phyloP scores from a whole-genome alignment of 306 rosid genomes.

The Alnus rubra region DNA sequence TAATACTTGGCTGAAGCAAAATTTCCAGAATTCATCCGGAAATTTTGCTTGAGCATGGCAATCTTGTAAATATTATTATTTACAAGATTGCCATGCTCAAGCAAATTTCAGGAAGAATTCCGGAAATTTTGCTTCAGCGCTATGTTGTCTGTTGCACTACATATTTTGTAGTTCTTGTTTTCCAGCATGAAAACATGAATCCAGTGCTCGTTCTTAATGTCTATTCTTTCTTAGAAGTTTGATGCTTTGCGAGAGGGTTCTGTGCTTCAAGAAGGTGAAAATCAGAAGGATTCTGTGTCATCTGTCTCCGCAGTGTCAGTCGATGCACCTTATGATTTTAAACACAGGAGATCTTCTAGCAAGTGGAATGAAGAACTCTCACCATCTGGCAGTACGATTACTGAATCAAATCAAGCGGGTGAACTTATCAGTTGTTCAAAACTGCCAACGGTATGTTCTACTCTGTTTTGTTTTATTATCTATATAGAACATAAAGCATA shows the following conservation, averaged over 20 bases:
- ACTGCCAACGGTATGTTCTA: conserved; percentile 38
- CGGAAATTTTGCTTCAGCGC: no score
- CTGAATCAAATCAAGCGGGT: conserved; percentile 86
- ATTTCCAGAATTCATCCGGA: no score
- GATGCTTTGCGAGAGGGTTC: conserved; percentile 62
- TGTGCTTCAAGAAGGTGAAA: conserved; percentile 58
- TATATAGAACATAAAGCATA: conserved; percentile 7
- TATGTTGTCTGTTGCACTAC: neutral
- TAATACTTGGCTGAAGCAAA: no score
- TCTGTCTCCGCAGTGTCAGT: conserved; percentile 41
- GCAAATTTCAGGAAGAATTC: no score
- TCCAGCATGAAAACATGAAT: conserved; percentile 17
- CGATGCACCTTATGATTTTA: conserved; percentile 57
- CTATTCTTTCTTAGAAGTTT: conserved; percentile 46
- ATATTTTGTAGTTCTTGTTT: neutral
- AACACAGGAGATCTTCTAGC: conserved; percentile 81
- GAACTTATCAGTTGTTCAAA: conserved; percentile 76
- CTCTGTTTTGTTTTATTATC: conserved; percentile 15
- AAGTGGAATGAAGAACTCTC: conserved; percentile 86
- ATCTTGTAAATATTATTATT: no score
- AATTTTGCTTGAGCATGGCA: no score
- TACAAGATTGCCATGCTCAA: no score
- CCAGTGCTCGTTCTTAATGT: conserved; percentile 8
- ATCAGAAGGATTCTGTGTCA: conserved; percentile 55
- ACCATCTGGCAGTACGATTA: conserved; percentile 66